These are phyloP conservation scores for Quercus cerris DNA, from an alignment of 306 rosid genomes.

Conservation along the genomic window DNA sequence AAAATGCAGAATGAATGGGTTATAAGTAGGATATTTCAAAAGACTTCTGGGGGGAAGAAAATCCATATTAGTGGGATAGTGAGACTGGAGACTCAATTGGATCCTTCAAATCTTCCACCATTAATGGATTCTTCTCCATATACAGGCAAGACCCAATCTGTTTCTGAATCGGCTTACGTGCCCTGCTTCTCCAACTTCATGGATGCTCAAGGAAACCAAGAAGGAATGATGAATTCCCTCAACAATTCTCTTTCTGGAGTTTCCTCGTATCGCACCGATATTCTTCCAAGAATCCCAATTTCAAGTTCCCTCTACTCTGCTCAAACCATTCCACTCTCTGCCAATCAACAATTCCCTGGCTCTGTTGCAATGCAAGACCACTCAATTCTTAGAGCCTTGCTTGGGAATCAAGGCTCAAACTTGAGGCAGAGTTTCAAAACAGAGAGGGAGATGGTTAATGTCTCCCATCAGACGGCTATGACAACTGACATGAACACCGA, in stretches of 20 bases:
- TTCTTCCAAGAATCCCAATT: slow-evolving; percentile 37
- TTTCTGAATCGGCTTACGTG: slow-evolving; percentile 66
- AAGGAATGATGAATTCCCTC: slow-evolving; percentile 44
- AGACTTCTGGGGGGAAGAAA: slow-evolving; percentile 75
- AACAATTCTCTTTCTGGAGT: slow-evolving; percentile 31
- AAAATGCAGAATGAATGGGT: slow-evolving; percentile 90
- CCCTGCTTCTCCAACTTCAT: slow-evolving; percentile 99
- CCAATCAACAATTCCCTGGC: slow-evolving; percentile 29
- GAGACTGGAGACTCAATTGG: slow-evolving; percentile 45
- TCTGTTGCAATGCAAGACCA: slow-evolving; percentile 53
- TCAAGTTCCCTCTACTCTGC: slow-evolving; percentile 33
- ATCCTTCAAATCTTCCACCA: slow-evolving; percentile 60
- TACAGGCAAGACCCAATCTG: slow-evolving; percentile 32
- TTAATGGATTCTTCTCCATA: slow-evolving; percentile 61
- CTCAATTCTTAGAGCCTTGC: slow-evolving; percentile 45
- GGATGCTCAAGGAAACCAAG: slow-evolving; percentile 57
- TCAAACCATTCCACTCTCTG: slow-evolving; percentile 22
- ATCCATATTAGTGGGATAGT: slow-evolving; percentile 56
- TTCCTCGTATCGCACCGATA: slow-evolving; percentile 32
- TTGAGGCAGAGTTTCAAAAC: slow-evolving; percentile 50
- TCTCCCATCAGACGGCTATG: slow-evolving; percentile 59
- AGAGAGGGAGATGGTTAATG: slow-evolving; percentile 51
- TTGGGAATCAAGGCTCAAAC: slow-evolving; percentile 51
- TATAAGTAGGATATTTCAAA: slow-evolving; percentile 84
- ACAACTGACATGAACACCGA: slow-evolving; percentile 56